phyloP scores from a whole-genome alignment of 2,329 filamentous ascomycete species.

The Stagonosporopsis vannaccii region DNA sequence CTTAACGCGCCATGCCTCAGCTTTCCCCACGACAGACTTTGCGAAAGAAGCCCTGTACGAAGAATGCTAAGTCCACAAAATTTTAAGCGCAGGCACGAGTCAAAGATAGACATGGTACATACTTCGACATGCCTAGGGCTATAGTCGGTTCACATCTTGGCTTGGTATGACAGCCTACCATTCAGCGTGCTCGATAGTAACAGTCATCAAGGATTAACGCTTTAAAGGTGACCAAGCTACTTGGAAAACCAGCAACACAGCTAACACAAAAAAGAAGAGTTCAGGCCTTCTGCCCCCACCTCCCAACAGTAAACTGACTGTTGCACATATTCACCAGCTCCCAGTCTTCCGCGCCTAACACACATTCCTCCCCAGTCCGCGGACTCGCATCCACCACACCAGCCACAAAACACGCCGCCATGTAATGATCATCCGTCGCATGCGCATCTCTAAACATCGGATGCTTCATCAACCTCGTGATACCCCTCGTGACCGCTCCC shows the following conservation, averaged over 20 bases:
- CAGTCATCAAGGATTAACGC: no score
- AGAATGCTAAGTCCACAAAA: no score
- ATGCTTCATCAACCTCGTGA: slow-evolving; percentile 72
- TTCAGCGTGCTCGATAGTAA: no score
- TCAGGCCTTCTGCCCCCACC: slow-evolving; percentile 24
- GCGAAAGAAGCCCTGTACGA: no score
- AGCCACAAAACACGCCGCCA: slow-evolving; percentile 69
- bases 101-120: no score
- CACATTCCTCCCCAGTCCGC: slow-evolving; percentile 30
- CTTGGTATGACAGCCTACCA: no score
- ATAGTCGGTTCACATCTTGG: no score
- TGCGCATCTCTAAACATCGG: slow-evolving; percentile 71
- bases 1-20: no score
- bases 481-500: slow-evolving; percentile 57
- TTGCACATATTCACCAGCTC: slow-evolving; percentile 47
- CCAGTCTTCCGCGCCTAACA: slow-evolving; percentile 43
- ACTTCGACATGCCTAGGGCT: no score
- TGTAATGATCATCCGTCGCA: slow-evolving; percentile 74
- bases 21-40: no score
- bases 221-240: not conserved
- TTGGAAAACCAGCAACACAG: not conserved
- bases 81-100: no score
- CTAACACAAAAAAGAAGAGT: not conserved
- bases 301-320: slow-evolving; percentile 43
- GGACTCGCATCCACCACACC: slow-evolving; percentile 51